phyloP scores from a whole-genome alignment of 129 eudicot genomes.

The Chrysanthemum lavandulifolium region DNA sequence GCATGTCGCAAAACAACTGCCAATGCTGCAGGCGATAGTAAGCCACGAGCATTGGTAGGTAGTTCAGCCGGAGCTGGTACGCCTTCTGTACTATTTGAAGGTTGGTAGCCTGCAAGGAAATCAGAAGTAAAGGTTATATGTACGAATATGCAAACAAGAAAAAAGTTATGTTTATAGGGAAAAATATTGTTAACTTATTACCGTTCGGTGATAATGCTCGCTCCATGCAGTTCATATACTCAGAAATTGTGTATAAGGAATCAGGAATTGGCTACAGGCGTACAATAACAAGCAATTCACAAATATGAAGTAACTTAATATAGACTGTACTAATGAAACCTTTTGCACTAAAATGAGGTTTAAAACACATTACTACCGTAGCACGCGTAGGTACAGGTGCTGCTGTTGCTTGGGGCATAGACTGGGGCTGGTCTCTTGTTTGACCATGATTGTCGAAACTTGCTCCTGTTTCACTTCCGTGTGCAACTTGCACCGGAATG shows the following conservation, averaged over 20 bases:
- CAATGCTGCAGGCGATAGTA: conserved; percentile 65
- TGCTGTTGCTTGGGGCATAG: conserved; percentile 10
- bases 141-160: neutral
- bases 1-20: conserved; percentile 61
- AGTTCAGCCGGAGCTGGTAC: conserved; percentile 33
- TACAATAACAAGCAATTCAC: neutral
- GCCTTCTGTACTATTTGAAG: conserved; percentile 31
- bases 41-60: conserved; percentile 61
- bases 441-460: conserved; percentile 38
- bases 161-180: neutral
- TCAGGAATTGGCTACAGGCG: conserved; percentile 79
- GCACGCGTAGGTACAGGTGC: conserved; percentile 59
- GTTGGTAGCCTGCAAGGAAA: conserved; percentile 42
- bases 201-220: conserved; percentile 60
- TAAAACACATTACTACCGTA: conserved; percentile 35
- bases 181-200: conserved; percentile 2
- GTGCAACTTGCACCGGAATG: conserved; percentile 44
- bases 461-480: conserved; percentile 46
- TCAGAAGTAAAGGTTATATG: conserved; percentile 18
- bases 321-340: conserved; percentile 1
- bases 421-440: conserved; percentile 41
- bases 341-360: neutral
- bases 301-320: neutral
- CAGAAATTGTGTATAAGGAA: conserved; percentile 72
- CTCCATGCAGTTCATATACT: conserved; percentile 85